These are phyloP conservation scores for Aureobasidium sp. DNA, from an alignment of 2,329 filamentous ascomycete genomes.

Conservation along the genomic window DNA sequence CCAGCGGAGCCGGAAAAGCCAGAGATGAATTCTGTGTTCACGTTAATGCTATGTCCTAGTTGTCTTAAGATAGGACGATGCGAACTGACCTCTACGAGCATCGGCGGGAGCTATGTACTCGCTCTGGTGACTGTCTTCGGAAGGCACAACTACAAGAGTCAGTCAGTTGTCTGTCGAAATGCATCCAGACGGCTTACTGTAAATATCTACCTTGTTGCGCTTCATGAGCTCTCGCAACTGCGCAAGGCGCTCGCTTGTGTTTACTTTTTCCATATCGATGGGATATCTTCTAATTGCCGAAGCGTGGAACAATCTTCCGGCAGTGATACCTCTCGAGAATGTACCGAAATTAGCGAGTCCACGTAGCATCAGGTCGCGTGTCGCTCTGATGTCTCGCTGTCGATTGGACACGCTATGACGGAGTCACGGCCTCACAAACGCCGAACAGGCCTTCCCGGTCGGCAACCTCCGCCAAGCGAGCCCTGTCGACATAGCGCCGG, in stretches of 20 bases:
- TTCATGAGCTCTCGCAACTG: slow-evolving; percentile 80
- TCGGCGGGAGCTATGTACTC: slow-evolving; percentile 98
- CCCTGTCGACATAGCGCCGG: background rate
- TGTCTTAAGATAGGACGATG: background rate
- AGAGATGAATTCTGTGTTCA: slow-evolving; percentile 63
- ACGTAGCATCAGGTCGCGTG: slow-evolving; percentile 10
- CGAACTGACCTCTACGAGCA: slow-evolving; percentile 60
- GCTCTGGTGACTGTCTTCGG: slow-evolving; percentile 94
- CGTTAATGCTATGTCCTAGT: background rate
- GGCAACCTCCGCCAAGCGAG: slow-evolving; percentile 1
- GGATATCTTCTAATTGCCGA: slow-evolving; percentile 19
- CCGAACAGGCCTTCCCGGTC: background rate
- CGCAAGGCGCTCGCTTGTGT: slow-evolving; percentile 69
- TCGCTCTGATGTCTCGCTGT: background rate
- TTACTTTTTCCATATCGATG: slow-evolving; percentile 64
- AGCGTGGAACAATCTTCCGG: slow-evolving; percentile 20
- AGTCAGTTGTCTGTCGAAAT: slow-evolving; percentile 31
- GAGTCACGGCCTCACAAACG: background rate
- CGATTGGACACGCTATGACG: slow-evolving; percentile 5
- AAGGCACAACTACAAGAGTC: slow-evolving; percentile 68
- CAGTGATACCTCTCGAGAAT: slow-evolving; percentile 8
- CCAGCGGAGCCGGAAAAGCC: slow-evolving; percentile 95
- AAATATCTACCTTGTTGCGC: slow-evolving; percentile 79
- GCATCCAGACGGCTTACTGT: slow-evolving; percentile 55
- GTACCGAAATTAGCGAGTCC: background rate